phyloP scores from a whole-genome alignment of 2,329 filamentous ascomycete genomes.

The Atkinsonella hypoxylon region DNA sequence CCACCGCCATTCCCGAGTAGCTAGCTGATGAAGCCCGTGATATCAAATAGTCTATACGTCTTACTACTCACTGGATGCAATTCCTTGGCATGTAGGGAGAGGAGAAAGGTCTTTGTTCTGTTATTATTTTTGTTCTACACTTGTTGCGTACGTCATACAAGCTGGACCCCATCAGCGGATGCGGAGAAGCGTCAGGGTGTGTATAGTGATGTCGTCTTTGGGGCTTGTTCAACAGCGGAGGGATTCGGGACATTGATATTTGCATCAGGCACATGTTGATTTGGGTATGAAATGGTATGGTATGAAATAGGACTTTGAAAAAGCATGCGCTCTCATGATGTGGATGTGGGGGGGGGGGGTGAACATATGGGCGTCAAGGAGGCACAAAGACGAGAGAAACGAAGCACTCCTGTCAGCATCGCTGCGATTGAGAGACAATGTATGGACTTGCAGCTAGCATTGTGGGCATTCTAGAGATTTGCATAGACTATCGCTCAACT shows the following conservation, averaged over 20 bases:
- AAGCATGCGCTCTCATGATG: background rate
- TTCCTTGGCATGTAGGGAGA: background rate
- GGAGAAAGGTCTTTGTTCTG: too few species aligned
- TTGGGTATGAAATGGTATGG: background rate
- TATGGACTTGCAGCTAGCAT: background rate
- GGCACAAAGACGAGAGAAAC: background rate
- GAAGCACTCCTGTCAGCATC: background rate
- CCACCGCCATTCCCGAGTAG: slow-evolving; percentile 25
- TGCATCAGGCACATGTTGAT: background rate
- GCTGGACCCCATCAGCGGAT: background rate
- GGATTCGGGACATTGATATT: background rate
- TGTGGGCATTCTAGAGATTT: background rate
- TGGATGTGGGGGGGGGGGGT: too few species aligned
- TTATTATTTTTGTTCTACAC: too few species aligned
- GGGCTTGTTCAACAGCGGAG: background rate
- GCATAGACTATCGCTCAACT: background rate
- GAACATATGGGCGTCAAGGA: background rate
- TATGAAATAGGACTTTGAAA: background rate
- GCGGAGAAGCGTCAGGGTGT: background rate
- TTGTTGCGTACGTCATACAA: background rate
- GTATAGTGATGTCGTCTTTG: background rate
- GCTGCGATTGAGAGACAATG: background rate
- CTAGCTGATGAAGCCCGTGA: background rate
- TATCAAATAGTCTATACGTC: background rate
- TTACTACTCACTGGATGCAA: background rate